Base-by-base conservation (phyloP, 805 yeast genomes). In the Ogataea thermomethanolica region DNA sequence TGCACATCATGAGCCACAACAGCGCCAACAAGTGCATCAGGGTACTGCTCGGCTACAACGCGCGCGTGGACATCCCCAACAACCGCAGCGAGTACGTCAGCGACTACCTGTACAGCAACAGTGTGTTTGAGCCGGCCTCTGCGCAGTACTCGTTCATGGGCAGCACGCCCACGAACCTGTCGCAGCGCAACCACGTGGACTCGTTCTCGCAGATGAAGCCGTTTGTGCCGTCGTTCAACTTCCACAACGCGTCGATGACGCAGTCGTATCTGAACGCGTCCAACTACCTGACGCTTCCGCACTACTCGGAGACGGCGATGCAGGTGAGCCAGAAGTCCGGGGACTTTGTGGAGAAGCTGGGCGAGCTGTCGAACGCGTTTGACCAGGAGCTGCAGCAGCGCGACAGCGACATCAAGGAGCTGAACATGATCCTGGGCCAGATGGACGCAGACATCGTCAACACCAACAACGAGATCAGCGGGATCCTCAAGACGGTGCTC, bases 241-340 rank as follows among this genome's bases (percentile, higher is more conserved):
- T 41, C 21, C 51, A 48, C 20, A 44, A 44, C 25, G 41, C 51
- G 8, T 35, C 43, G 5, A 17, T 41, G 14, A 41, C 33, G 26
- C 53, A 51, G 27, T 40, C 54, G 11, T 22, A 45, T n/a, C 21
- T 48, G 25, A 51, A 50, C 39, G 50, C 48, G 7, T 45, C 51
- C 2, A 48, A 45, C 26, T 54, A 48, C 26, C 38, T 56, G 22
- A 43, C 55, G 5, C 56, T 54, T 8, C 74, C 76, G 0, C 78
- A 71, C 53, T 58, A 64, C 11, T 70, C 79, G 3, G 79, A 75
- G 52, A 70, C 78, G 23, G 80, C 79, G 1, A 71, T 74, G 50
- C 70, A 69, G 33, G 77, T 76, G 5, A 66, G 71, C 24, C 80
- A 75, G 46, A 64, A 65, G 45, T 69, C 79, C 1, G 65, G 67